Evolutionary conservation across 2,329 filamentous ascomycete species (phyloP).

Genomic region (Esteya vermicola): DNA sequence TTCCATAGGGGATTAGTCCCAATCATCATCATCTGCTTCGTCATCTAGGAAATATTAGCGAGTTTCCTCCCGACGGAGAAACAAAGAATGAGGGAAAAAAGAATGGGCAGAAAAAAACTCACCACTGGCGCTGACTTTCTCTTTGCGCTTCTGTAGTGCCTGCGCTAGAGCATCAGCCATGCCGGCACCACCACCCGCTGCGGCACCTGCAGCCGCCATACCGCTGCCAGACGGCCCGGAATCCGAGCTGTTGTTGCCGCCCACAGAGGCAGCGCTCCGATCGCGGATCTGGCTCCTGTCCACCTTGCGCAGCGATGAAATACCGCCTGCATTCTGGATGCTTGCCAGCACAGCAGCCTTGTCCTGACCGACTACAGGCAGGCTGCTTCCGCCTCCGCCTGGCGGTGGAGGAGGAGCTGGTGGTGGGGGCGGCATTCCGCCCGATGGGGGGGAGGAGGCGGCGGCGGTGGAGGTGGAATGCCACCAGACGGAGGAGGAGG

Average conservation of each 20-base stretch:
- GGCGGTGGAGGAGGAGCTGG: conserved; percentile 41
- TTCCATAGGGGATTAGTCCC: neutral
- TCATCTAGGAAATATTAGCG: neutral
- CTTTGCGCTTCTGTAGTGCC: conserved; percentile 69
- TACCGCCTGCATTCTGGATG: conserved; percentile 57
- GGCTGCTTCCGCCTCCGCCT: conserved; percentile 17
- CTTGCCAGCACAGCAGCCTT: conserved; percentile 52
- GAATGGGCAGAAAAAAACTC: conserved; percentile 29
- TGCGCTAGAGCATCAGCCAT: conserved; percentile 71
- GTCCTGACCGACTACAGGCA: conserved; percentile 26
- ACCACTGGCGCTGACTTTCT: conserved; percentile 93
- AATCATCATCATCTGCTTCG: conserved; percentile 5
- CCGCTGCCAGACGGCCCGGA: conserved; percentile 37
- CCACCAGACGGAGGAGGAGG: conserved; percentile 24
- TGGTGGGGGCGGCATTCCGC: conserved; percentile 32
- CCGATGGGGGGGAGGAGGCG: conserved; percentile 23
- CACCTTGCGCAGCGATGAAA: conserved; percentile 61
- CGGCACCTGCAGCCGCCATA: conserved; percentile 34
- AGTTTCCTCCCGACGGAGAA: neutral
- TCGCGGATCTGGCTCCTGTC: conserved; percentile 56
- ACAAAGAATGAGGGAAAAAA: neutral
- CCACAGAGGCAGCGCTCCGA: conserved; percentile 51
- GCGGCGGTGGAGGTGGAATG: conserved; percentile 24
- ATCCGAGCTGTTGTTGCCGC: conserved; percentile 27
- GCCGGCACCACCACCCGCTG: conserved; percentile 37